Evolutionary conservation across 2,329 filamentous ascomycete genomes (phyloP).

Genomic region (Chaetomiaceae sp.): DNA sequence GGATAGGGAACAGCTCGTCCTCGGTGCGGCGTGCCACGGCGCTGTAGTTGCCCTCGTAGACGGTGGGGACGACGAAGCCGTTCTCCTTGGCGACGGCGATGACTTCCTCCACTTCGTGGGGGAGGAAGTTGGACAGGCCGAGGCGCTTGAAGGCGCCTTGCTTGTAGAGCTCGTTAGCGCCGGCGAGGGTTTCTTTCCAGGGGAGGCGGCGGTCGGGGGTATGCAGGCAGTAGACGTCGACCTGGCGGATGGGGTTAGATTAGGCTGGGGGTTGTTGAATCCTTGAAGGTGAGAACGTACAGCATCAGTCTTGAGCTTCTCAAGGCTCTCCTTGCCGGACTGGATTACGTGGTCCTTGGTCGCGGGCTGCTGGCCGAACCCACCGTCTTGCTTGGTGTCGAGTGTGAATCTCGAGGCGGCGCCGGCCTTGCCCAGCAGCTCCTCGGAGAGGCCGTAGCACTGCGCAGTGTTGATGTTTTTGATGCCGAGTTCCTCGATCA

Average conservation of each 20-base stretch:
- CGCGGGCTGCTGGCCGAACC: not conserved
- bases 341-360: constrained; percentile 5
- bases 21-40: constrained; percentile 36
- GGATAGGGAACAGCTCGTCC: constrained; percentile 33
- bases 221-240: constrained; percentile 40
- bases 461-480: constrained; percentile 1
- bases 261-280: too few relatives aligned
- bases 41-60: constrained; percentile 41
- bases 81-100: constrained; percentile 32
- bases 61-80: constrained; percentile 33
- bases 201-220: constrained; percentile 38
- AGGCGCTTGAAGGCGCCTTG: constrained; percentile 38
- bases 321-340: not conserved
- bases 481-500: not conserved
- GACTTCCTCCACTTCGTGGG: constrained; percentile 36
- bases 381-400: constrained; percentile 8
- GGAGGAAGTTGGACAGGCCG: constrained; percentile 38
- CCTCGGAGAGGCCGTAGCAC: not conserved
- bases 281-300: not conserved
- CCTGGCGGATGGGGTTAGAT: constrained; percentile 2
- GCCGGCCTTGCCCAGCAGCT: constrained; percentile 3
- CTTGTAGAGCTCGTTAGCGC: constrained; percentile 34
- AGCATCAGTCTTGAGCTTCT: constrained; percentile 1
- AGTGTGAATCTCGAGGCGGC: constrained; percentile 7
- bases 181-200: constrained; percentile 35